phyloP scores from a whole-genome alignment of 139 green algal species.

The Asterochloris sp. region DNA sequence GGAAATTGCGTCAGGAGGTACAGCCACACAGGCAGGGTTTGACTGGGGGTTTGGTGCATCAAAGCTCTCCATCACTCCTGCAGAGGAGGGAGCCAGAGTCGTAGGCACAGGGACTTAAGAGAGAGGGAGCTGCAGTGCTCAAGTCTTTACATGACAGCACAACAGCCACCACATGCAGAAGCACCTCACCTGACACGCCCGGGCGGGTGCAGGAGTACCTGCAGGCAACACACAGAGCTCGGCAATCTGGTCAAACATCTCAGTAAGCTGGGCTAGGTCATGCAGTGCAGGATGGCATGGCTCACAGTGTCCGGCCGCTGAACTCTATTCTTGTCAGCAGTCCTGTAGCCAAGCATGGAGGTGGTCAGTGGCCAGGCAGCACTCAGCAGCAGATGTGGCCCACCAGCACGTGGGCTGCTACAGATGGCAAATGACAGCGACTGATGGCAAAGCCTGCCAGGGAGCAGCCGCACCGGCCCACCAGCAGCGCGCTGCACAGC shows the following conservation, averaged over 20 bases:
- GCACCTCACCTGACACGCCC: background rate
- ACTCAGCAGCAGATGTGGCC: background rate
- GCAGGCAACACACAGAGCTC: no score
- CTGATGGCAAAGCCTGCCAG: background rate
- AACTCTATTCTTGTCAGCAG: no score
- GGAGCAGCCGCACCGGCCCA: background rate
- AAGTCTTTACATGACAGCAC: background rate
- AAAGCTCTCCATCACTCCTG: background rate
- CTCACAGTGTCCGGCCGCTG: no score
- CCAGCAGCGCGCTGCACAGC: background rate
- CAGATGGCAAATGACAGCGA: background rate
- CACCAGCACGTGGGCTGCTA: no score
- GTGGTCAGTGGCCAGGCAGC: background rate
- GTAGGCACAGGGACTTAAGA: background rate
- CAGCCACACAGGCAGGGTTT: background rate
- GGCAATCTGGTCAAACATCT: no score
- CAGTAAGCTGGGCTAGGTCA: no score
- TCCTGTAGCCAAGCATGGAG: background rate
- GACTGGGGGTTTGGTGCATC: conserved; percentile 1
- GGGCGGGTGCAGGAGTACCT: background rate
- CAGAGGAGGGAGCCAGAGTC: background rate
- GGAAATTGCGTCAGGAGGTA: background rate
- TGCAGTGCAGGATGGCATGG: no score
- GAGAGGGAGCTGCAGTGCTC: background rate
- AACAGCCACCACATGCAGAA: background rate